Conservation (phyloP, 2,329 filamentous ascomycete genomes). For the Penicillium janthinellum region DNA sequence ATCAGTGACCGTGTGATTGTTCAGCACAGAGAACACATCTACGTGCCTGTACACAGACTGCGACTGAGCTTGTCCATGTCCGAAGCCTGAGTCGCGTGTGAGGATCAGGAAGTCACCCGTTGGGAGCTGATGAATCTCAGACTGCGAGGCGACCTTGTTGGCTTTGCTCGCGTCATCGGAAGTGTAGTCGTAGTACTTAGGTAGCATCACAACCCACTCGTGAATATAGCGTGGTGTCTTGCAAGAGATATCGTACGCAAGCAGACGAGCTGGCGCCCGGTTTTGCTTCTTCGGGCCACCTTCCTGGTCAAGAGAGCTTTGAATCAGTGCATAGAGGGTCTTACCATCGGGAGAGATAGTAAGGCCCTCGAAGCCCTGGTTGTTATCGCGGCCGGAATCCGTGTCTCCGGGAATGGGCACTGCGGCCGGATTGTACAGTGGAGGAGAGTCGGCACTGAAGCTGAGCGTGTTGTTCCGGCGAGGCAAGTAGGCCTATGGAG, state of each 20-base stretch:
- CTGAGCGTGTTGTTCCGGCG: slow-evolving; percentile 61
- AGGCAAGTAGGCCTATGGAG: slow-evolving; percentile 66
- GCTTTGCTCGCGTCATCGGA: slow-evolving; percentile 51
- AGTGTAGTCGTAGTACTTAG: slow-evolving; percentile 57
- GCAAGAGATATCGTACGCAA: slow-evolving; percentile 64
- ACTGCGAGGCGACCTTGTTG: slow-evolving; percentile 63
- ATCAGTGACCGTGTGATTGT: slow-evolving; percentile 55
- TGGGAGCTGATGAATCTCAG: slow-evolving; percentile 67
- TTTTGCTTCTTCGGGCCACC: slow-evolving; percentile 59
- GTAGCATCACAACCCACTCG: slow-evolving; percentile 69
- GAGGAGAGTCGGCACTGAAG: slow-evolving; percentile 67
- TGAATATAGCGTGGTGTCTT: slow-evolving; percentile 52
- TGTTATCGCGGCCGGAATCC: slow-evolving; percentile 66
- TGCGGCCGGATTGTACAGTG: slow-evolving; percentile 57
- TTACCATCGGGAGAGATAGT: slow-evolving; percentile 65
- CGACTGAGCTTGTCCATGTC: slow-evolving; percentile 57
- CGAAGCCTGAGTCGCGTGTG: slow-evolving; percentile 63
- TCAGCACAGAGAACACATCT: slow-evolving; percentile 67
- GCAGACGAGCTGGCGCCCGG: slow-evolving; percentile 61
- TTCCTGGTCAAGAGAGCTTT: slow-evolving; percentile 66
- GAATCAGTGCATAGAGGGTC: slow-evolving; percentile 65
- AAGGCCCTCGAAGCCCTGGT: slow-evolving; percentile 74
- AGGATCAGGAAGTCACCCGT: slow-evolving; percentile 68
- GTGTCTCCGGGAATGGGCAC: slow-evolving; percentile 59
- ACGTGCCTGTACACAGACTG: slow-evolving; percentile 66